Evolutionary conservation across 441 rosid genomes (phyloP).

Genomic region (Syzygium malaccense): DNA sequence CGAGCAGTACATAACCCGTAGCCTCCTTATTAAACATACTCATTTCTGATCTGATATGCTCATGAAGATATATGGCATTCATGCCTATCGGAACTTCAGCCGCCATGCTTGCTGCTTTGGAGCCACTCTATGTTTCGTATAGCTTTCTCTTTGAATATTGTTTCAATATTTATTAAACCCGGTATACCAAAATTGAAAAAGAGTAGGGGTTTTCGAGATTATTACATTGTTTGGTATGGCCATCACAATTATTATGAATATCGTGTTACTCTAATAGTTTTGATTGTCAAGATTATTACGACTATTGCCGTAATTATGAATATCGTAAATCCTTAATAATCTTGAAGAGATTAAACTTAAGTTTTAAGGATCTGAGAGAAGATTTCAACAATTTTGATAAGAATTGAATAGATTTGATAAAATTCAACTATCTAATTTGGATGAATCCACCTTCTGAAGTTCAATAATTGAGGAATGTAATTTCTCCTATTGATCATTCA

Average conservation of each 20-base stretch:
- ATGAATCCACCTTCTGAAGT: background rate
- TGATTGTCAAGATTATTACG: background rate
- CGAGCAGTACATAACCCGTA: no score
- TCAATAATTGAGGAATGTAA: background rate
- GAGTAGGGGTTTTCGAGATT: background rate
- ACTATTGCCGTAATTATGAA: background rate
- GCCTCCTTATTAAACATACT: no score
- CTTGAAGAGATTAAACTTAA: background rate
- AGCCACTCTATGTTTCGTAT: no score
- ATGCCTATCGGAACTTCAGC: no score
- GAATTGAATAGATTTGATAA: background rate
- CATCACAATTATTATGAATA: background rate
- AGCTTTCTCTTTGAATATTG: no score
- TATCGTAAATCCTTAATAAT: no score
- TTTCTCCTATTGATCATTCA: background rate
- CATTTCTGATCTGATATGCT: background rate
- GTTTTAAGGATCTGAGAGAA: background rate
- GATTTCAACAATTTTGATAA: background rate
- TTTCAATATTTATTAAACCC: background rate
- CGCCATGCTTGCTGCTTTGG: no score
- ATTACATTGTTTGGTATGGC: fast-evolving
- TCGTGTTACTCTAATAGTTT: background rate
- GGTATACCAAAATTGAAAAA: fast-evolving
- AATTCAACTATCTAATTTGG: background rate
- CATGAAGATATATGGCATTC: no score